Base-by-base conservation (phyloP, 768 basidiomycete genomes). In the Leccinum fibrillosum region DNA sequence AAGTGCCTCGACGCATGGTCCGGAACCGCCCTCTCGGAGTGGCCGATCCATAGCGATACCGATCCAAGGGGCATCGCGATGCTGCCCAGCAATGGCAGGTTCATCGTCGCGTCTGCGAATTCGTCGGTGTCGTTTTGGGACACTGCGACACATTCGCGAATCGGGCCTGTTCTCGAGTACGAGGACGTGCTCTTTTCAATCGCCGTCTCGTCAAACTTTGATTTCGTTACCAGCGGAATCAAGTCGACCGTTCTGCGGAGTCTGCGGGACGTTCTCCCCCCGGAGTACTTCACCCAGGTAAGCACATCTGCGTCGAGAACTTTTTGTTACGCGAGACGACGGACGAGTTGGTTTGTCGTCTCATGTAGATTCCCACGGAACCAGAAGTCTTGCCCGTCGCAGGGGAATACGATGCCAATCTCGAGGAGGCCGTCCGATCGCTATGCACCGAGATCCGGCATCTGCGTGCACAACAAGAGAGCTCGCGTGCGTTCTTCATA, bases 91-190 rank as follows among this genome's bases (percentile, higher is more conserved):
- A 64, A 64, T 12, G 58, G 51, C 17, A 56, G 34, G 15, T 65
- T 62, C 28, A 52, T 65, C 23, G 52, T 17, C 6, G 56, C 49
- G 1, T 10, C 34, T 0, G 58, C 55, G 9, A 17, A 45, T 13
- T 60, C 52, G 9, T 54, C 53, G 0, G 6, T 65, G 25, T 55
- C 54, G 1, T 61, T 64, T 30, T 65, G 64, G 64, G 64, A 64
- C 23, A 54, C 54, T 19, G 25, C n/a, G 7, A 62, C 56, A 2
- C 44, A 48, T 12, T 8, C 35, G 17, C 63, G n/a, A 23, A 54
- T 58, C 7, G 59, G 64, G 7, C 21, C 56, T 5, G 4, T 65
- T 49, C 26, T 65, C 15, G 32, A 65, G 4, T 2, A 54, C 4
- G 23, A 17, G 3, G 60, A 39, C 1, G 17, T 26, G 13, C 8